Evolutionary conservation across 164 flowering plant genomes (phyloP).

Genomic region (Liriodendron chinense): DNA sequence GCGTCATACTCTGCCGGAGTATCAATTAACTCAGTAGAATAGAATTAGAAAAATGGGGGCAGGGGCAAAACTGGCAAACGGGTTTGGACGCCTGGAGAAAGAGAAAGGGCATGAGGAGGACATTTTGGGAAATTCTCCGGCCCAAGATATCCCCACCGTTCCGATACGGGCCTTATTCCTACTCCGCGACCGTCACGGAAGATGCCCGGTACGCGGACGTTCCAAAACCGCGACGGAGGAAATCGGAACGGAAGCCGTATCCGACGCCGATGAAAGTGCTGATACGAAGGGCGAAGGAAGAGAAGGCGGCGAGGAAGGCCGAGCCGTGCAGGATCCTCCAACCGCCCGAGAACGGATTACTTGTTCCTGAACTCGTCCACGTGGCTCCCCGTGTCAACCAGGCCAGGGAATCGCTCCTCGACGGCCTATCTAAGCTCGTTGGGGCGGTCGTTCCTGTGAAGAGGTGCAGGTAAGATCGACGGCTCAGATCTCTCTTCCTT

Average conservation of each 20-base stretch:
- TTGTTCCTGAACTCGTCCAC: constrained; percentile 57
- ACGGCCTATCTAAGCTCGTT: constrained; percentile 48
- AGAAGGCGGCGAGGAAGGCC: constrained; percentile 41
- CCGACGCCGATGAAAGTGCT: constrained; percentile 67
- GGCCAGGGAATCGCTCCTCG: constrained; percentile 44
- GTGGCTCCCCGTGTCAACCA: constrained; percentile 60
- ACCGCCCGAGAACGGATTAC: constrained; percentile 64
- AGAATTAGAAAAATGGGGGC: too few relatives aligned
- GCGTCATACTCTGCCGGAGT: too few relatives aligned
- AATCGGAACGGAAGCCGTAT: constrained; percentile 65
- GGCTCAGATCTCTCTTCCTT: background rate
- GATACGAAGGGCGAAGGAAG: constrained; percentile 55
- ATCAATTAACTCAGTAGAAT: too few relatives aligned
- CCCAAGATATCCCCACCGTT: background rate
- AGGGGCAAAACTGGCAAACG: too few relatives aligned
- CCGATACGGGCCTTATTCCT: background rate
- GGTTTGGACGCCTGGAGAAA: too few relatives aligned
- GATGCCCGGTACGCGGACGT: constrained; percentile 39
- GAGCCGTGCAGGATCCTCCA: constrained; percentile 55
- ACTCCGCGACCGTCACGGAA: background rate
- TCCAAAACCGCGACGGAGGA: constrained; percentile 44
- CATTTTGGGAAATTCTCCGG: background rate
- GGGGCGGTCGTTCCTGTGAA: constrained; percentile 37
- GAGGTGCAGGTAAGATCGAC: constrained; percentile 53
- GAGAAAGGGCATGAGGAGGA: background rate